Evolutionary conservation across 2,329 filamentous ascomycete genomes (phyloP), one percentile per base, ranked within the genome.

Genomic region (Fusarium algeriense): DNA sequence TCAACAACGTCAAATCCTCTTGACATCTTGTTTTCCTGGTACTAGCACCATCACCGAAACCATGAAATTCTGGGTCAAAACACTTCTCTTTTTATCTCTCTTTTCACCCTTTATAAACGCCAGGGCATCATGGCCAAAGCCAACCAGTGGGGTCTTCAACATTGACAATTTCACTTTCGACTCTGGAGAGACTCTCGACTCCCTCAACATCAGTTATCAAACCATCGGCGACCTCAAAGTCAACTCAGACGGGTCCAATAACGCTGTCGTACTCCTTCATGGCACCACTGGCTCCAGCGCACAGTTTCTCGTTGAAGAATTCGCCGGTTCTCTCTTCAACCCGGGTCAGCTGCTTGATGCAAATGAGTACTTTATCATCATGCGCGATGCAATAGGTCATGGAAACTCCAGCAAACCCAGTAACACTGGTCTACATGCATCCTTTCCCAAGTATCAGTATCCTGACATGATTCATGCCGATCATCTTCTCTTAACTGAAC

Each of bases 371-470:
- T 71, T 71, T 3, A 60, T 71, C 7, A 69, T 71, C 12, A 70
- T 71, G 11, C 68, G 58, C 2, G 69, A 71, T 34, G 53, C 48
- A 2, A 60, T 71, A 11, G 69, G 69, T 0, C 69, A 71, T 3
- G 64, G 69, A 14, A 71, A 71, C 23, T 71, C 69, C 1, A 71
- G 68, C 14, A 71, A 69, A 8, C 64, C 69, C 1, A 71, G 69
- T 17, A 71, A 50, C 7, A 57, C 26, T 13, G 50, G 30, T 0
- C 49, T 71, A 2, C 64, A 35, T 0, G 69, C 69, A 3, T 28
- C 44, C 0, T 71, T 71, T 3, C 69, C 69, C 0, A 71, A 59
- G 6, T 71, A 71, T 5, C 58, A 71, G 35, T 69, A 71, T 26
- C 38, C 54, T 0, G 64, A 71, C 1, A 71, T 71, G 37, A 41